These are phyloP conservation scores for Hypoxylon crocopeplum DNA, from an alignment of 495 filamentous ascomycete species.

Conservation along the genomic window DNA sequence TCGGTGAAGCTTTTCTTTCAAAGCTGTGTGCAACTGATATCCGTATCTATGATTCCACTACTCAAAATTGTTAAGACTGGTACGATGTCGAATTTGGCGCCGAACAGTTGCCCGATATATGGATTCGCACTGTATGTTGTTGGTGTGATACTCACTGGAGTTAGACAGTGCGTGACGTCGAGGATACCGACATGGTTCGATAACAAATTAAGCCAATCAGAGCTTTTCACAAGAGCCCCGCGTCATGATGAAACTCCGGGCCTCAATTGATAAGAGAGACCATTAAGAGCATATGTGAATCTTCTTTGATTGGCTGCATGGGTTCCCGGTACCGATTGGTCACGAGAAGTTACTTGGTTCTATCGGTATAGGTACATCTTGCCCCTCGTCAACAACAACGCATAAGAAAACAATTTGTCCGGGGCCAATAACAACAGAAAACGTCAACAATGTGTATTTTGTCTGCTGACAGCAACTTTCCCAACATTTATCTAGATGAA, in stretches of 20 bases:
- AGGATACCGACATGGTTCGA: slow-evolving; percentile 2
- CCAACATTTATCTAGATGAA: not conserved
- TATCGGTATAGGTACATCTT: not conserved
- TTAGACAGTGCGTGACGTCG: slow-evolving; percentile 8
- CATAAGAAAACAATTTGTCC: slow-evolving; percentile 17
- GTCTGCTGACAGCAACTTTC: slow-evolving; percentile 12
- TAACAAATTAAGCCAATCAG: slow-evolving; percentile 17
- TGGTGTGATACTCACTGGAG: not conserved
- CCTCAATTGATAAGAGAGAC: slow-evolving; percentile 32
- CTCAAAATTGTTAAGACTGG: slow-evolving; percentile 29
- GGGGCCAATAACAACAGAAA: slow-evolving; percentile 25
- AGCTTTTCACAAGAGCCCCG: slow-evolving; percentile 19
- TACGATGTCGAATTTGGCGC: slow-evolving; percentile 32
- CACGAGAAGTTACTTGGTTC: not conserved
- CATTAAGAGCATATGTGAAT: slow-evolving; percentile 17
- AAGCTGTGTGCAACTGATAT: slow-evolving; percentile 16
- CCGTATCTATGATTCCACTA: slow-evolving; percentile 32
- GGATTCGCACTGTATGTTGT: slow-evolving; percentile 15
- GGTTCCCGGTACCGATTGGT: too few relatives aligned
- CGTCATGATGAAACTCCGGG: slow-evolving; percentile 30
- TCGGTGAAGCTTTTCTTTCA: slow-evolving; percentile 18
- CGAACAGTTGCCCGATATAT: slow-evolving; percentile 30
- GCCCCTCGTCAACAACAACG: slow-evolving; percentile 15
- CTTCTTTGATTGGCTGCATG: not conserved
- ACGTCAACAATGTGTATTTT: slow-evolving; percentile 25